Base-by-base conservation (phyloP, 2,329 filamentous ascomycete genomes). In the Aspergillus uvarum region DNA sequence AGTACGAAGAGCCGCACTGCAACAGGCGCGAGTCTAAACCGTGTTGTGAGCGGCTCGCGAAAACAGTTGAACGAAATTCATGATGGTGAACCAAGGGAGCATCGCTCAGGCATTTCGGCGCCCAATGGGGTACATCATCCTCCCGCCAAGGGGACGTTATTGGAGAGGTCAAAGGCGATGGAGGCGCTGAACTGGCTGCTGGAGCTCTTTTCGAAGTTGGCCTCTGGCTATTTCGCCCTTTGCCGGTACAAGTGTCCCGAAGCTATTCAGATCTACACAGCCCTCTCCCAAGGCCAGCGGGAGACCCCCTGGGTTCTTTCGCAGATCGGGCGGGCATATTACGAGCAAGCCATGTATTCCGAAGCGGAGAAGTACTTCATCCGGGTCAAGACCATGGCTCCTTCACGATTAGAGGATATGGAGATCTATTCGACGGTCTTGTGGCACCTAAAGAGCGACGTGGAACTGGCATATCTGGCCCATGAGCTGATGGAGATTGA, bases 391-490 rank as follows among this genome's bases (percentile, higher is more conserved):
- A 85, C 89, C 32, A 82, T 95, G 66, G 88, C 91, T 12, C 94
- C 94, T 1, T 90, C 91, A 1, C 87, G 91, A 4, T 82, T 96
- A 49, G 90, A 96, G 72, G 93, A 97, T 71, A 97, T 98, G 93
- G 95, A 99, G 73, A 88, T 98, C 38, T 99, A 96, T 77, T 98
- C 94, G 14, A 99, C 95, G 0, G 89, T 96, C n/a, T 83, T 99
- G n/a, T 99, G 96, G 95, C 93, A 97, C 75, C 80, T 97, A 63
- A 96, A 96, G 76, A 89, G 90, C 64, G 94, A 97, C 71, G 90
- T 92, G 0, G 91, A 97, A 62, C 82, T 99, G 22, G 93, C 94
- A 0, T 96, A 95, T 76, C 82, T 99, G 29, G 92, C 94, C 0
- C 94, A 98, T 70, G 91, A 96, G 69, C 82, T 98, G 47, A 85